Evolutionary conservation across 2,329 filamentous ascomycete genomes (phyloP).

Genomic region (Bretziella fagacearum): DNA sequence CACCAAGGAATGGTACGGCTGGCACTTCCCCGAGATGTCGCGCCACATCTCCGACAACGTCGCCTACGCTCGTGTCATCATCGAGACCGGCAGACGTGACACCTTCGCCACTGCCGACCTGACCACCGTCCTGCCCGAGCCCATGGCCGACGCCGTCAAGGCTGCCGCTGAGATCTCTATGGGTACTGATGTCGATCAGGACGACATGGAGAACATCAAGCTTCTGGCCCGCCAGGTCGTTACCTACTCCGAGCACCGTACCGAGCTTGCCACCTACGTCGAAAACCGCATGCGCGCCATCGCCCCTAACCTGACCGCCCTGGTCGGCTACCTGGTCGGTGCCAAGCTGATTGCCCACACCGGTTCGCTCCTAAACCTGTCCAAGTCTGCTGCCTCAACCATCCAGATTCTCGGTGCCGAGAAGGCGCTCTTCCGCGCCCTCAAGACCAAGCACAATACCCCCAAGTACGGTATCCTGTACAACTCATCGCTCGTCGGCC

Average conservation of each 20-base stretch:
- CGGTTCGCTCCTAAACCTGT: constrained; percentile 83
- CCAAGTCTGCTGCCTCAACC: constrained; percentile 87
- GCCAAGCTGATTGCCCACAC: constrained; percentile 89
- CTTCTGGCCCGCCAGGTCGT: constrained; percentile 87
- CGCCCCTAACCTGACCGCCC: constrained; percentile 82
- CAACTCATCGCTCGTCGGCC: constrained; percentile 82
- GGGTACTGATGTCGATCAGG: constrained; percentile 89
- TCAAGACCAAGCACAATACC: constrained; percentile 98
- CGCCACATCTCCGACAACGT: constrained; percentile 96
- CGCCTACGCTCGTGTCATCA: constrained; percentile 75
- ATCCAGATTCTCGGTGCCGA: constrained; percentile 97
- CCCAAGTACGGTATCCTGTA: constrained; percentile 96
- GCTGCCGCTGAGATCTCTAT: constrained; percentile 91
- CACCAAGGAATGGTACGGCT: constrained; percentile 99
- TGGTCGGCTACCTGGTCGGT: constrained; percentile 86
- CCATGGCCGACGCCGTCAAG: constrained; percentile 84
- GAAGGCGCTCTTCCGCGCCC: constrained; percentile 92
- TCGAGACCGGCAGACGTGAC: constrained; percentile 76
- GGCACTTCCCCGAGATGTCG: constrained; percentile 97
- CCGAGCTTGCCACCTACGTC: constrained; percentile 75
- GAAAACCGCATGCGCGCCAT: constrained; percentile 91
- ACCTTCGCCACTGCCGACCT: constrained; percentile 64
- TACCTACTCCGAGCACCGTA: constrained; percentile 75
- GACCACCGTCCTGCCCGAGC: constrained; percentile 81
- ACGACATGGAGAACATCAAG: constrained; percentile 86